Base-by-base conservation (phyloP, 1,284 basidiomycete species). In the Sporisorium scitamineum region DNA sequence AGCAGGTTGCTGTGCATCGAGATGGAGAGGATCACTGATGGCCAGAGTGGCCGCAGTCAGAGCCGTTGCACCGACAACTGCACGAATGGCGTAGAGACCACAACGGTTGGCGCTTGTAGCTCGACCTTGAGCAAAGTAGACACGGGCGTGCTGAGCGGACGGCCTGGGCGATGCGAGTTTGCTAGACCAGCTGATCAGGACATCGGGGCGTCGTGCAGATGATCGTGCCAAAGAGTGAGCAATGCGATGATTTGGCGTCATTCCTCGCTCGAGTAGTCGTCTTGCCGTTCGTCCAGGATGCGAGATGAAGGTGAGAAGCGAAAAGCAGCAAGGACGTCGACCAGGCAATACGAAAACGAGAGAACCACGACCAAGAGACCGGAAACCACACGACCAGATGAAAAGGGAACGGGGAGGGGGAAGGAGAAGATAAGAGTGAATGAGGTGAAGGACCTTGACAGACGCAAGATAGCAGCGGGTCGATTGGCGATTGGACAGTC, bases 21-120 rank as follows among this genome's bases (percentile, higher is more conserved):
- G 71, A 26, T 58, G 71, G 37, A 74, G 55, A 27, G 71, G 71
- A 32, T 70, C 62, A 16, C 56, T 27, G 37, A 62, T 9, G 18
- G 60, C 56, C 11, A 70, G 14, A 4, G 71, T 60, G 18, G 58
- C 20, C 4, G 53, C 62, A 24, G 71, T 45, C 14, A 74, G 18
- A 52, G 62, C 67, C 13, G 66, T 66, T 13, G 66, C 71, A 26
- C 59, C 71, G 26, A 74, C 39, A 26, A 50, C 50, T 16, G 55
- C 58, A 45, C 71, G 66, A 10, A 64, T 9, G 18, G 57, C 54
- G 45, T 39, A 53, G 29, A 56, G 39, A 2, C 71, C 66, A 41
- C 41, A 45, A 16, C 44, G 52, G 6, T 22, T 52, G 51, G 22
- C 24, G 22, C 13, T 54, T 2, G 54, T 18, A 11, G 56, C 27